phyloP scores from a whole-genome alignment of 192 early-diverging fungal species.

The Podila verticillata region DNA sequence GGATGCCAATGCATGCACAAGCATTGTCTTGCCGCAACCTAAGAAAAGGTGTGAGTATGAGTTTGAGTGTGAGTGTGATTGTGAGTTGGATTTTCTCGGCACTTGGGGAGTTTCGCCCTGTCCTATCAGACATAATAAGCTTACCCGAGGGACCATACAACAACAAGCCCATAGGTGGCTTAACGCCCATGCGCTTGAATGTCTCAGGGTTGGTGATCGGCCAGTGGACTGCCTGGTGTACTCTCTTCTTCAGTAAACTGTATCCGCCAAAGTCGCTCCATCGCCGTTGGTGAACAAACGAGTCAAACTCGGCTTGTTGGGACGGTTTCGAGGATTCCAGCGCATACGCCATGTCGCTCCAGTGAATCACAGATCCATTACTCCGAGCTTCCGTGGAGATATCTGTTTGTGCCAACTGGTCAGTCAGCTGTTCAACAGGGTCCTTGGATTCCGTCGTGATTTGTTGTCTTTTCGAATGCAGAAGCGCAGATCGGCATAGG shows the following conservation, averaged over 20 bases:
- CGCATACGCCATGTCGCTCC: constrained; percentile 64
- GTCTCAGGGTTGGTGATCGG: constrained; percentile 65
- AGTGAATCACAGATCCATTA: neutral
- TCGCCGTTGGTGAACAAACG: constrained; percentile 53
- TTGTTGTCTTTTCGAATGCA: constrained; percentile 16
- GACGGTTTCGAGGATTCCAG: constrained; percentile 69
- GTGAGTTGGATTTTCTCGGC: neutral
- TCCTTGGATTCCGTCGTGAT: neutral
- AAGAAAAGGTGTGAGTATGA: constrained; percentile 1
- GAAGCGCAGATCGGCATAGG: constrained; percentile 50
- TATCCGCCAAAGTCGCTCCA: constrained; percentile 87
- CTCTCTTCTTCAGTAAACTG: constrained; percentile 57
- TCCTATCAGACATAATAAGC: neutral
- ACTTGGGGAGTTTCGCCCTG: neutral
- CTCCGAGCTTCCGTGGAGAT: neutral
- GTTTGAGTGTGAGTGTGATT: too few relatives aligned
- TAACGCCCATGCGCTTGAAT: constrained; percentile 71
- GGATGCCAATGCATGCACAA: constrained; percentile 83
- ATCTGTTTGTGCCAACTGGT: neutral
- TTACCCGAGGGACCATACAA: constrained; percentile 90
- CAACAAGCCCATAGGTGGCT: constrained; percentile 83
- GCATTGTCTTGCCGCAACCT: constrained; percentile 92
- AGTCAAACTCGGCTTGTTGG: constrained; percentile 70
- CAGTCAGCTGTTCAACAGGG: neutral
- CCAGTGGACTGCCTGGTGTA: constrained; percentile 69